Percentiles rank a stretch among this genome's conserved stretches.
These are phyloP conservation scores for Heliosperma pusillum DNA, from an alignment of 148 eudicot species.

Conservation along the genomic window DNA sequence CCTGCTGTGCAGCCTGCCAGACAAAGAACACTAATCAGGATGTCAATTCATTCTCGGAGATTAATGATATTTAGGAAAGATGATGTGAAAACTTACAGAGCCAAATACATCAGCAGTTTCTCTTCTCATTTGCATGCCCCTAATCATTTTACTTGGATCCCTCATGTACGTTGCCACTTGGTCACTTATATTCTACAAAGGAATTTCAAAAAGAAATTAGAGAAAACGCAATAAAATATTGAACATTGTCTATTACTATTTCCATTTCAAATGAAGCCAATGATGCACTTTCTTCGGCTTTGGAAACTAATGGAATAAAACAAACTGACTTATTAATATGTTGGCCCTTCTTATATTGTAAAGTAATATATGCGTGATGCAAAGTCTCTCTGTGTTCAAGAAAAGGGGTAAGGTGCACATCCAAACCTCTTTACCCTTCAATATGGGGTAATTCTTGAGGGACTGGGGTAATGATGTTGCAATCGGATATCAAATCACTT, in stretches of 20 bases:
- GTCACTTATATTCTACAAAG: constrained; percentile 67
- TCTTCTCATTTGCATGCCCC: constrained; percentile 80
- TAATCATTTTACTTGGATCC: constrained; percentile 89
- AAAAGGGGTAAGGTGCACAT: not conserved
- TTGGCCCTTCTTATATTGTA: not conserved
- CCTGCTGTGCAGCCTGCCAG: constrained; percentile 45
- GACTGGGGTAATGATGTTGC: not conserved
- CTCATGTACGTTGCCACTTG: constrained; percentile 93
- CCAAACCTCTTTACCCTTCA: not conserved
- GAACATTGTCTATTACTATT: no score
- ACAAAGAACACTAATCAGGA: constrained; percentile 4
- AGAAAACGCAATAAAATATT: constrained; percentile 1
- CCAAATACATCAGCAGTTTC: constrained; percentile 71
- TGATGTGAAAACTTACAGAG: constrained; percentile 43
- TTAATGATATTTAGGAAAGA: not conserved
- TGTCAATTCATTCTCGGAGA: not conserved
- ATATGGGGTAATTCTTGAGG: no score
- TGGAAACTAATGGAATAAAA: not conserved
- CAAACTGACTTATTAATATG: not conserved
- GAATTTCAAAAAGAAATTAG: constrained; percentile 8
- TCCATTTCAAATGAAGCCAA: not conserved
- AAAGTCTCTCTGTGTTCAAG: not conserved
- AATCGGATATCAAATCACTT: not conserved
- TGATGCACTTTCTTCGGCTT: not conserved
- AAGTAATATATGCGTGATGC: not conserved